A percentile compares a stretch with the other conserved stretches of the same genome.
Evolutionary conservation across 495 filamentous ascomycete species (phyloP).

Genomic region (Ascobolus immersus): DNA sequence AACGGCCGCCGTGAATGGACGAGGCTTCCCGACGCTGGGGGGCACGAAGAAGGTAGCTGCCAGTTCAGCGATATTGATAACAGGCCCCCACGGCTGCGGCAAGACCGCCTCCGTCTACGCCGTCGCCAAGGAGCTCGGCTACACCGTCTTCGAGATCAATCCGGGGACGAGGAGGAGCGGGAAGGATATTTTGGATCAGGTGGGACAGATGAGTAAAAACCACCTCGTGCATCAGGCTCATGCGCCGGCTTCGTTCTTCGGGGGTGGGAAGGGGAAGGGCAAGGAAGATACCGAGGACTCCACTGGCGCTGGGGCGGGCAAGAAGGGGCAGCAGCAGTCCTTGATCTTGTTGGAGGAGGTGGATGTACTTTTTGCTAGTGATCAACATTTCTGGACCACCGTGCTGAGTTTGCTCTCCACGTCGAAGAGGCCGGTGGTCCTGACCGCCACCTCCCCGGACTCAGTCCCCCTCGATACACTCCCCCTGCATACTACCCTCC

Average conservation of each 20-base stretch:
- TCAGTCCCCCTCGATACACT: constrained; percentile 44
- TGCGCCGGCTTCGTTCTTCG: constrained; percentile 38
- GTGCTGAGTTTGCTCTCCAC: constrained; percentile 49
- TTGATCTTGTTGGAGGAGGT: constrained; percentile 87
- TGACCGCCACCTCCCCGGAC: constrained; percentile 81
- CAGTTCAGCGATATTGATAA: constrained; percentile 62
- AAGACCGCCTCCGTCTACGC: constrained; percentile 88
- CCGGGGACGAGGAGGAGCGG: constrained; percentile 56
- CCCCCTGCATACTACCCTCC: constrained; percentile 59
- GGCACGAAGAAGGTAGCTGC: too few relatives aligned
- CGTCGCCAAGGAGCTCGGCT: constrained; percentile 81
- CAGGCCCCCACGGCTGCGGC: constrained; percentile 71
- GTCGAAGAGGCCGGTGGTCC: constrained; percentile 72
- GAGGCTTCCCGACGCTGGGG: too few relatives aligned
- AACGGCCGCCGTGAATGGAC: too few relatives aligned
- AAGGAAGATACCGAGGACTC: constrained; percentile 7
- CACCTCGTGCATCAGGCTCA: constrained; percentile 47
- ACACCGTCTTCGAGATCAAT: constrained; percentile 90
- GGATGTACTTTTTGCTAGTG: constrained; percentile 79
- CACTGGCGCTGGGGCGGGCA: too few relatives aligned
- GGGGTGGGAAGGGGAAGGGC: constrained; percentile 16
- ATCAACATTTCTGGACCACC: constrained; percentile 80
- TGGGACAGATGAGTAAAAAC: constrained; percentile 90
- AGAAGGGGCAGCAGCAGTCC: constrained; percentile 61
- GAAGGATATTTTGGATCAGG: constrained; percentile 69